Percentiles rank a stretch among this genome's conserved stretches.
phyloP scores from a whole-genome alignment of 1,284 basidiomycete species.

The Moesziomyces antarcticus region DNA sequence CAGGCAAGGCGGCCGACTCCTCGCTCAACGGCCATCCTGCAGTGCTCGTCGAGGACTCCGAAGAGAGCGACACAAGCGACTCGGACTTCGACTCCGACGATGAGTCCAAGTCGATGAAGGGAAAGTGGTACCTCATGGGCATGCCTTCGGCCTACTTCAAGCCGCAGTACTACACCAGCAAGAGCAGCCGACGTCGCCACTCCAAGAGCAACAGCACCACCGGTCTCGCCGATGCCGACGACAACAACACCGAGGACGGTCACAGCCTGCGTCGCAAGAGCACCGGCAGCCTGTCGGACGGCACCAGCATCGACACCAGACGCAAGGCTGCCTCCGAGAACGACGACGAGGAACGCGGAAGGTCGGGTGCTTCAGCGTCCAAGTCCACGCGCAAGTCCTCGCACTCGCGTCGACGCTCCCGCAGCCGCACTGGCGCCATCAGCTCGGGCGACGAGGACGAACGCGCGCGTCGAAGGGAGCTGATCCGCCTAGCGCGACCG shows the following conservation, averaged over 20 bases:
- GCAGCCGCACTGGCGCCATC: slow-evolving; percentile 40
- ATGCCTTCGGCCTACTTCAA: slow-evolving; percentile 60
- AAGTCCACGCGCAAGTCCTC: slow-evolving; percentile 34
- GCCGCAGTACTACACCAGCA: slow-evolving; percentile 44
- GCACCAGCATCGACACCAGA: slow-evolving; percentile 8
- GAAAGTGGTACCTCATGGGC: slow-evolving; percentile 63
- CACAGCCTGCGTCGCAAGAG: slow-evolving; percentile 41
- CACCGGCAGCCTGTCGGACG: slow-evolving; percentile 34
- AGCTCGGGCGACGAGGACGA: slow-evolving; percentile 55
- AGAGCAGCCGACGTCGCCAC: slow-evolving; percentile 32
- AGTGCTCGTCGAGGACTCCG: slow-evolving; percentile 23
- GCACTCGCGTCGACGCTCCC: slow-evolving; percentile 36
- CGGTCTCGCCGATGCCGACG: slow-evolving; percentile 17
- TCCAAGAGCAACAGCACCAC: slow-evolving; percentile 16
- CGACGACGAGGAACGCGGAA: slow-evolving; percentile 45
- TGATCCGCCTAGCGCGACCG: slow-evolving; percentile 59
- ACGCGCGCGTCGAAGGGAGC: slow-evolving; percentile 52
- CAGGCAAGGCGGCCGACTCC: background rate
- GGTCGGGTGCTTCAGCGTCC: slow-evolving; percentile 12
- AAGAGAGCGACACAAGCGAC: slow-evolving; percentile 30
- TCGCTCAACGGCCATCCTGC: slow-evolving; percentile 4
- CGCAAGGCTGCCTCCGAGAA: slow-evolving; percentile 27
- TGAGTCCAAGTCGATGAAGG: slow-evolving; percentile 39
- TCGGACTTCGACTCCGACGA: slow-evolving; percentile 43
- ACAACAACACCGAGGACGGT: slow-evolving; percentile 19